Evolutionary conservation across 2,329 filamentous ascomycete species (phyloP).

Genomic region (Epichloe sp.): DNA sequence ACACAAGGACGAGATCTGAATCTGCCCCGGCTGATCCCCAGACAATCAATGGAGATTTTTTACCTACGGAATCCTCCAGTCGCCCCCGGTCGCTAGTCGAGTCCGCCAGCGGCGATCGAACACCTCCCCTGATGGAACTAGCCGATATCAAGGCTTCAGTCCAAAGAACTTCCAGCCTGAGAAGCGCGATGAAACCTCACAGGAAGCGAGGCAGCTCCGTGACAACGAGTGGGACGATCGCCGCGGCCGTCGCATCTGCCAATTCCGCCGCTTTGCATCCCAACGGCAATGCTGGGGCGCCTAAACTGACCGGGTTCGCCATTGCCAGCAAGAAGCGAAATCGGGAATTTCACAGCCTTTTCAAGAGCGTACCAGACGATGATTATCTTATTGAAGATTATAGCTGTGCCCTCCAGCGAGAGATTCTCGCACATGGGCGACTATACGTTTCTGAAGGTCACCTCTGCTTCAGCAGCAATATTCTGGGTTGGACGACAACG

Average conservation of each 20-base stretch:
- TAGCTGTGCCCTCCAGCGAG: constrained; percentile 87
- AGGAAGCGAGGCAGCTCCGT: constrained; percentile 76
- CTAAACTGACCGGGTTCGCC: constrained; percentile 85
- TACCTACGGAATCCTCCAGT: constrained; percentile 22
- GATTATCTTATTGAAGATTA: constrained; percentile 98
- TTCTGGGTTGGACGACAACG: constrained; percentile 94
- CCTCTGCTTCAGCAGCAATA: constrained; percentile 97
- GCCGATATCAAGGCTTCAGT: constrained; percentile 49
- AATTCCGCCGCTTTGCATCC: constrained; percentile 57
- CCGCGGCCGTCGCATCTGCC: constrained; percentile 57
- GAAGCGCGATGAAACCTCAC: constrained; percentile 46
- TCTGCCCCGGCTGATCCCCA: constrained; percentile 41
- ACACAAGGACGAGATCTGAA: constrained; percentile 39
- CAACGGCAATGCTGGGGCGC: constrained; percentile 41
- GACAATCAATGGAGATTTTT: constrained; percentile 13
- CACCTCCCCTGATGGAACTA: constrained; percentile 49
- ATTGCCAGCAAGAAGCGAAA: constrained; percentile 95
- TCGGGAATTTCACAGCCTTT: constrained; percentile 82
- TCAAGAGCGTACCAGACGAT: constrained; percentile 94
- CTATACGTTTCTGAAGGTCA: constrained; percentile 96
- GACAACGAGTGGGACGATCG: constrained; percentile 52
- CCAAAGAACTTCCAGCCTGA: constrained; percentile 53
- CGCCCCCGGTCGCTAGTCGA: constrained; percentile 40
- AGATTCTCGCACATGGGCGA: constrained; percentile 86
- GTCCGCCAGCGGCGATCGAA: constrained; percentile 39